These are phyloP conservation scores for Nicotiana undulata DNA, from an alignment of 257 asterid species.

Conservation along the genomic window DNA sequence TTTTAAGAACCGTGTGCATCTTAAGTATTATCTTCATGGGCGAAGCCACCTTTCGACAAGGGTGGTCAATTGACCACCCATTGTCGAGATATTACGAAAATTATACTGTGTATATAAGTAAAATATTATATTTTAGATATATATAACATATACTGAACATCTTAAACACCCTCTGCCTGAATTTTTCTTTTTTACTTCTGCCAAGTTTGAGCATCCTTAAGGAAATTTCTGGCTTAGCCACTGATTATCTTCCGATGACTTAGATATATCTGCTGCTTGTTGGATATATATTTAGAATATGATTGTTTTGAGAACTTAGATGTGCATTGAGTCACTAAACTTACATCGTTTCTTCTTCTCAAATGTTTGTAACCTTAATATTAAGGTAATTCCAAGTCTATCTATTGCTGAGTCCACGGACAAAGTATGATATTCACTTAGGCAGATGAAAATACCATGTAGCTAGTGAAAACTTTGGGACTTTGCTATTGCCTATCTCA, in stretches of 20 bases:
- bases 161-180: no score
- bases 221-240: no score
- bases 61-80: no score
- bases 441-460: background rate
- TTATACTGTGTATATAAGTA: no score
- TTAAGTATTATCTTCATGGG: background rate
- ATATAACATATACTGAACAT: no score
- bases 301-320: background rate
- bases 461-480: background rate
- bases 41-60: no score
- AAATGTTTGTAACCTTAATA: background rate
- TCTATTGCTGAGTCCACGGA: background rate
- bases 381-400: background rate
- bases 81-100: no score
- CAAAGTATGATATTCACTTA: background rate
- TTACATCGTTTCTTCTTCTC: background rate
- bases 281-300: background rate
- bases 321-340: background rate
- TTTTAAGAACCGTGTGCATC: background rate
- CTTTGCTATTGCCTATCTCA: background rate
- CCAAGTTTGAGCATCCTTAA: no score
- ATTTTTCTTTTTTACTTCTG: no score
- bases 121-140: no score
- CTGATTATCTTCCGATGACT: background rate
- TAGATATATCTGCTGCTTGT: background rate